Conservation (phyloP, 2,329 filamentous ascomycete species). For the Periglandula ipomoeae region DNA sequence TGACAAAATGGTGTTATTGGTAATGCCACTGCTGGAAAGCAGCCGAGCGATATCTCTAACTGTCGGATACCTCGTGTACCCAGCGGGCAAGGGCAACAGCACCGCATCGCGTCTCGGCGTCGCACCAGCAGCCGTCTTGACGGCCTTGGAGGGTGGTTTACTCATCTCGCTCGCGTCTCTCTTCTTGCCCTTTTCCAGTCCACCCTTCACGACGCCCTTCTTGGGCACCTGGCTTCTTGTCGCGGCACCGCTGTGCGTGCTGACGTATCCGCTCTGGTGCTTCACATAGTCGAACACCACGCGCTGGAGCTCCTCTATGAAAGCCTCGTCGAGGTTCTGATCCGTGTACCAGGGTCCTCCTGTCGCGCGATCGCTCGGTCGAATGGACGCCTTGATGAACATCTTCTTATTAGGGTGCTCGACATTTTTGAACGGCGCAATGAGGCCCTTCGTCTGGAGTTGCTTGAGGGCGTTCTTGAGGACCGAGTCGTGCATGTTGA, state of each 20-base stretch:
- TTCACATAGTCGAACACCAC: conserved; percentile 68
- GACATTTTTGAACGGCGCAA: conserved; percentile 85
- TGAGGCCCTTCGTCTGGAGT: conserved; percentile 71
- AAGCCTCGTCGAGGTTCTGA: conserved; percentile 77
- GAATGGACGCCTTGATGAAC: conserved; percentile 83
- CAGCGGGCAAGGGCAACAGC: conserved; percentile 48
- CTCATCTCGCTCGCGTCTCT: conserved; percentile 34
- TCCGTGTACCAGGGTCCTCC: conserved; percentile 94
- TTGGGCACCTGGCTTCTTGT: conserved; percentile 39
- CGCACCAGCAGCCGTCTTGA: conserved; percentile 13
- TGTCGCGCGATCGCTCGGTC: conserved; percentile 80
- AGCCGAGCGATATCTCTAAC: conserved; percentile 66
- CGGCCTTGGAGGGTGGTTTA: conserved; percentile 20
- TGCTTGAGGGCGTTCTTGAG: conserved; percentile 76
- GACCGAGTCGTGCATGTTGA: conserved; percentile 75
- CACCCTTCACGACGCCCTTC: conserved; percentile 45
- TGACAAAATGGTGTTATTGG: conserved; percentile 60
- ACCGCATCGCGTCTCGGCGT: conserved; percentile 23
- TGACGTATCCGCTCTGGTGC: conserved; percentile 59
- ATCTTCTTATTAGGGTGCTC: conserved; percentile 88
- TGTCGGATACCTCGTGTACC: conserved; percentile 73
- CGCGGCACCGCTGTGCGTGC: conserved; percentile 23
- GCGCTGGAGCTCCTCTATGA: conserved; percentile 69
- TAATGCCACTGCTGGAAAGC: conserved; percentile 59
- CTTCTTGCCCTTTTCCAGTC: conserved; percentile 38